Percentiles rank a stretch among this genome's conserved stretches.
Evolutionary conservation across 1,139 yeast species (phyloP).

Genomic region (Torulaspora globosa): DNA sequence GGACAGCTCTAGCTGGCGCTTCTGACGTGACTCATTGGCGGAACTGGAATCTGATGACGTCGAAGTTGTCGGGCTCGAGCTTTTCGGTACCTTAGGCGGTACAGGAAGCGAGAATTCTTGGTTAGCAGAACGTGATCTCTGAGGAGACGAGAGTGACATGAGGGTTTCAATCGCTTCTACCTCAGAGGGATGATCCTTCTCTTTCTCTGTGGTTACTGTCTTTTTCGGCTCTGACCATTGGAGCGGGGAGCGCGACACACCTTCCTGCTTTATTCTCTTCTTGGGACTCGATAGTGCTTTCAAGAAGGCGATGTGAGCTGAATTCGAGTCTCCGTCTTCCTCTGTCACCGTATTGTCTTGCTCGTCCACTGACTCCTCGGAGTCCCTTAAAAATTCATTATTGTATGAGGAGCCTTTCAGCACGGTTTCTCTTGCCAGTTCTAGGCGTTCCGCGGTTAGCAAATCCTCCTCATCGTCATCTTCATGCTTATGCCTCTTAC

Average conservation of each 20-base stretch:
- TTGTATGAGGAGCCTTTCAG: constrained; percentile 13
- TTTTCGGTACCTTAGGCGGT: constrained; percentile 9
- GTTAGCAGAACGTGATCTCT: constrained; percentile 23
- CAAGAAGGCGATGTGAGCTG: constrained; percentile 40
- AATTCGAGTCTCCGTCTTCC: constrained; percentile 30
- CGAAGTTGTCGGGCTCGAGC: constrained; percentile 6
- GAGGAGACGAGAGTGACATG: constrained; percentile 46
- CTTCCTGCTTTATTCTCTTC: constrained; percentile 18
- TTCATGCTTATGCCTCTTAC: constrained; percentile 5
- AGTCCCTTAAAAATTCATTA: constrained; percentile 16
- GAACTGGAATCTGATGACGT: constrained; percentile 12
- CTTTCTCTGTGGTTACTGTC: constrained; percentile 4
- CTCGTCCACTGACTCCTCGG: constrained; percentile 10
- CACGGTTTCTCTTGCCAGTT: constrained; percentile 6
- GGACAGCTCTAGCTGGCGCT: neutral
- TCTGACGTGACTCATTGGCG: constrained; percentile 1
- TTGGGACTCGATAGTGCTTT: constrained; percentile 39
- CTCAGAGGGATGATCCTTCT: constrained; percentile 35
- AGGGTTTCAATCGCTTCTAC: constrained; percentile 46
- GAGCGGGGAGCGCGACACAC: constrained; percentile 20
- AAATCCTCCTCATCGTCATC: constrained; percentile 6
- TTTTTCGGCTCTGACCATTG: constrained; percentile 16
- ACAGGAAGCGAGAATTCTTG: constrained; percentile 14
- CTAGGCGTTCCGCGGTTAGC: constrained; percentile 1
- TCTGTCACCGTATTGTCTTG: constrained; percentile 7